phyloP scores from a whole-genome alignment of 257 asterid genomes.

The Eustoma russellianum region DNA sequence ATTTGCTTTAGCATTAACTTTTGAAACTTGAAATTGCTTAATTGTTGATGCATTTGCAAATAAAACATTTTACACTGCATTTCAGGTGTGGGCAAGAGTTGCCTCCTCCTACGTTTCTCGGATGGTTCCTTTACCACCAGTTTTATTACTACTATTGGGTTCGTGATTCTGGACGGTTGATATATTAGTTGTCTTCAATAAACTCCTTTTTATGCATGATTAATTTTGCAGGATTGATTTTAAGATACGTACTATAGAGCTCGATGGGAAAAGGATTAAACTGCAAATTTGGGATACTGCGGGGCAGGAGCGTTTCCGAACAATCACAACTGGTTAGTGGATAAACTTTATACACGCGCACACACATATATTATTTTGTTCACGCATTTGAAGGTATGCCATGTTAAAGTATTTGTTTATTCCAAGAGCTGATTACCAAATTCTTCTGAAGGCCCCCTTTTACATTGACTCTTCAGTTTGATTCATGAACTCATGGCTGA shows the following conservation, averaged over 20 bases:
- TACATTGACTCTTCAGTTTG: too few species aligned
- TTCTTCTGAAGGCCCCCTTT: not conserved
- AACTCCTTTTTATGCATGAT: not conserved
- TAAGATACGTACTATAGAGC: constrained; percentile 33
- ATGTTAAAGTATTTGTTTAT: too few species aligned
- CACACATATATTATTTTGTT: too few species aligned
- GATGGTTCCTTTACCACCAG: too few species aligned
- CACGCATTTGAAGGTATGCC: not conserved
- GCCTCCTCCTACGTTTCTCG: too few species aligned
- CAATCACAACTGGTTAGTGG: constrained; percentile 32
- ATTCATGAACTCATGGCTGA: too few species aligned
- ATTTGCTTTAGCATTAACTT: too few species aligned
- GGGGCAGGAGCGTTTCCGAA: constrained; percentile 37
- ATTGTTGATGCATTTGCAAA: too few species aligned
- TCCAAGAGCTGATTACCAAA: not conserved
- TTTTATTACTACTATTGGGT: too few species aligned
- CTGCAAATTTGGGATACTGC: constrained; percentile 34
- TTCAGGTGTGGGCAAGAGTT: too few species aligned
- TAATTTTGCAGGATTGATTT: constrained; percentile 24
- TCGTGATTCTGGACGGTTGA: not conserved
- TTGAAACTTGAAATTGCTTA: not conserved
- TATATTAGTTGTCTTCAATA: too few species aligned
- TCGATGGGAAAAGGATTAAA: constrained; percentile 28
- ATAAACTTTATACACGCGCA: not conserved
- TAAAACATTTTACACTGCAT: not conserved